These are phyloP conservation scores for Pleurotus platypus DNA, from an alignment of 768 basidiomycete genomes.

Conservation along the genomic window DNA sequence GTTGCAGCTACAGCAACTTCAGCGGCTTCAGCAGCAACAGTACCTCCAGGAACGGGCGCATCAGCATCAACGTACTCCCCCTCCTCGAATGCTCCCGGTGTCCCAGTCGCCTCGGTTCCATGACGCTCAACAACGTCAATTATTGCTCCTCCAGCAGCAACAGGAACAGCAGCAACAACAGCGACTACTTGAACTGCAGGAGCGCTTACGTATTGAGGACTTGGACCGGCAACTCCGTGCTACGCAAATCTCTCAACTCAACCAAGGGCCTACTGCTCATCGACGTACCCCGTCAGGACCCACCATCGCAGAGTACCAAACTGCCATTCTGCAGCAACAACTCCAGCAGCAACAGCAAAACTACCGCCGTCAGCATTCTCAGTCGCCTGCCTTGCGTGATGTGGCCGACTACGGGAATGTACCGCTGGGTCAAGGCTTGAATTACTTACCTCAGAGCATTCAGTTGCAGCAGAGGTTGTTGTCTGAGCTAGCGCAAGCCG, in stretches of 20 bases:
- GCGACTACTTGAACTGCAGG: conserved; percentile 58
- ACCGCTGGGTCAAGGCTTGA: conserved; percentile 43
- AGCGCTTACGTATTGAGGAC: conserved; percentile 63
- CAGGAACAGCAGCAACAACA: conserved; percentile 60
- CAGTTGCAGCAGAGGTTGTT: conserved; percentile 74
- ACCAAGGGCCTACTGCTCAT: conserved; percentile 37
- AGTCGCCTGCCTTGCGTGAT: conserved; percentile 32
- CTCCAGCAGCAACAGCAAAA: conserved; percentile 30
- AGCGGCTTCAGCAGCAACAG: conserved; percentile 42
- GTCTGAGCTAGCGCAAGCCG: conserved; percentile 72
- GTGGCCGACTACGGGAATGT: conserved; percentile 33
- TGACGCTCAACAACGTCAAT: conserved; percentile 65
- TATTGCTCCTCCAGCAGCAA: conserved; percentile 64
- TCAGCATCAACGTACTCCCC: conserved; percentile 55
- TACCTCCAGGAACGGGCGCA: conserved; percentile 49
- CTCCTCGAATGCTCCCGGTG: conserved; percentile 70
- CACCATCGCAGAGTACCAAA: conserved; percentile 46
- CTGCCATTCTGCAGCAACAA: conserved; percentile 23
- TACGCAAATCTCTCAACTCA: conserved; percentile 46
- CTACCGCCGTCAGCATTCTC: conserved; percentile 46
- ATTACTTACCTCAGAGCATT: conserved; percentile 56
- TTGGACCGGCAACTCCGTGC: conserved; percentile 59
- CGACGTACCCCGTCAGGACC: conserved; percentile 42
- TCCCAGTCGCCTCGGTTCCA: conserved; percentile 80
- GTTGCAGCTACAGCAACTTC: conserved; percentile 46